These are phyloP conservation scores for Alternaria brassicicola DNA, from an alignment of 2,329 filamentous ascomycete genomes.

Conservation along the genomic window DNA sequence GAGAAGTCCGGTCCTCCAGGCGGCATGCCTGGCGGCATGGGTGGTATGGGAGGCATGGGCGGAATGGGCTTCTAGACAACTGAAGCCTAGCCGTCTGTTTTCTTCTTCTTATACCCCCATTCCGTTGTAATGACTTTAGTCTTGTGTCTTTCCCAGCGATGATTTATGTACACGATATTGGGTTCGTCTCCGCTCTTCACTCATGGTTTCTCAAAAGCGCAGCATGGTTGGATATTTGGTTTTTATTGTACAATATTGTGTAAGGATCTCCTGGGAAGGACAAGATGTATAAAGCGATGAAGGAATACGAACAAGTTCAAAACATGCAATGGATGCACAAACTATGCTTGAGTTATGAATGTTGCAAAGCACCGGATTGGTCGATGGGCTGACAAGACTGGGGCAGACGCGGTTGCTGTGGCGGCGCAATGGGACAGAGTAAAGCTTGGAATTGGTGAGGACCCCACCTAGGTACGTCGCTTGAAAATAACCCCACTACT, in stretches of 20 bases:
- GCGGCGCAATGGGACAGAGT: conserved; percentile 27
- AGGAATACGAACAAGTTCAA: conserved; percentile 33
- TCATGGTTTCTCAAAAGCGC: conserved; percentile 47
- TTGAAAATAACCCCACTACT: conserved; percentile 25
- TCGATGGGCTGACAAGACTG: neutral
- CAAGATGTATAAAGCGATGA: conserved; percentile 40
- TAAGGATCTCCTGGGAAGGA: conserved; percentile 37
- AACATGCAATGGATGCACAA: conserved; percentile 11
- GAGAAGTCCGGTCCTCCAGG: conserved; percentile 71
- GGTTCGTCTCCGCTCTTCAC: conserved; percentile 49
- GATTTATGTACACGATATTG: conserved; percentile 45
- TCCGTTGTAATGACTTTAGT: conserved; percentile 45
- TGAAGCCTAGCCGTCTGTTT: conserved; percentile 27
- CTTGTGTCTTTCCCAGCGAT: conserved; percentile 39
- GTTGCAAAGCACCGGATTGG: neutral
- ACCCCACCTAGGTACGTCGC: conserved; percentile 31
- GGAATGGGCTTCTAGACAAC: conserved; percentile 66
- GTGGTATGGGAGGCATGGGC: conserved; percentile 55
- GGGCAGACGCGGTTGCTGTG: conserved; percentile 22
- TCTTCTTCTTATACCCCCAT: conserved; percentile 38
- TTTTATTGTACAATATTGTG: conserved; percentile 47
- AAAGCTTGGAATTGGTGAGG: conserved; percentile 11
- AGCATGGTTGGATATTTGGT: conserved; percentile 40
- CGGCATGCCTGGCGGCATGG: conserved; percentile 64
- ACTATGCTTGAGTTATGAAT: conserved; percentile 6